Base-by-base conservation (phyloP, 768 basidiomycete species). In the Leccinum rimulosum region DNA sequence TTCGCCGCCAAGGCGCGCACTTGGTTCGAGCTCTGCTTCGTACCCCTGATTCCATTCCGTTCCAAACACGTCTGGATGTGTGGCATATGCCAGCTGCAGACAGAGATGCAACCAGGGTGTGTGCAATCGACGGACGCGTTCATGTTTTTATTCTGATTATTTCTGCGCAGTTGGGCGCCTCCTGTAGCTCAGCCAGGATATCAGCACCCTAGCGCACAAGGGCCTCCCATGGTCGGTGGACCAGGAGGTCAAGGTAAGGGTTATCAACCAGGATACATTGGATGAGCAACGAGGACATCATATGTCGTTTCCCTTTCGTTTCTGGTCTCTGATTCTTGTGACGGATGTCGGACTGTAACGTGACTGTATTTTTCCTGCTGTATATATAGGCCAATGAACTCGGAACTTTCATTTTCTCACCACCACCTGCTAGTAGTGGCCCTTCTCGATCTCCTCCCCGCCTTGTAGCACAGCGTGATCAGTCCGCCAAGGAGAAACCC, bases 21-120 rank as follows among this genome's bases (percentile, higher is more conserved):
- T 38, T 91, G 88, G 89, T 87, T 92, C 68, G 87, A 89, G 71
- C 69, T 92, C 49, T 91, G 86, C 75, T 88, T 83, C 71, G 78
- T 92, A 14, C 89, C 87, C 25, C 73, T 92, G 57, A 71, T 91
- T 47, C 89, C 89, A 1, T 74, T 90, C 65, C 80, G 72, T 25
- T 80, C 80, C 51, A 81, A 81, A 55, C 82, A 81, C 55, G 73
- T 91, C 53, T 90, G 89, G 86, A 68, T 86, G 58, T 92, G 89
- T 71, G 77, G 77, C 25, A 88, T 86, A 59, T 92, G 89, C 67
- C 83, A 86, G 57, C 87, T 88, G 79, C 79, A 76, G 59, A 77
- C 81, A 10, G 78, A 79, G 3, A 75, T 79, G 65, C 79, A 80
- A 64, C 70, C 75, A 58, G 80, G 79, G 86, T 86, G 54, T 63